Base-by-base conservation (phyloP, 371 early-diverging fungal genomes). In the Chytridium lagenaria region DNA sequence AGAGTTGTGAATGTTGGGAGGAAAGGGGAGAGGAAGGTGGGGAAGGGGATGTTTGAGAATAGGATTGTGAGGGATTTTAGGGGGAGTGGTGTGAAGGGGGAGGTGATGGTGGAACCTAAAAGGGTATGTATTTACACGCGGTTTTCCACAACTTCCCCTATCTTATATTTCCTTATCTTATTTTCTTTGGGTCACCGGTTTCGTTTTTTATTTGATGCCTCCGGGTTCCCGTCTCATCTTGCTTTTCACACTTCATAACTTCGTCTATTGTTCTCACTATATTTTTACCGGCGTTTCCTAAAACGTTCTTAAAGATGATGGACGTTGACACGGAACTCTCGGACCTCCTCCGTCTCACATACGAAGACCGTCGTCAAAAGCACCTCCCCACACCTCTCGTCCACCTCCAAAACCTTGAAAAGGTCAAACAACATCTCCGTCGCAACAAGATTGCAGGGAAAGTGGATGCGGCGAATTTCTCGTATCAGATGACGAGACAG, bases 241-340 rank as follows among this genome's bases (percentile, higher is more conserved):
- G n/a, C n/a, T n/a, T n/a, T n/a, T n/a, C n/a, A n/a, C n/a, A n/a
- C n/a, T n/a, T n/a, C n/a, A n/a, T n/a, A n/a, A n/a, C n/a, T n/a
- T n/a, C n/a, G n/a, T n/a, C n/a, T n/a, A n/a, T n/a, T n/a, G n/a
- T n/a, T n/a, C n/a, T n/a, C n/a, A n/a, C n/a, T n/a, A n/a, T n/a
- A n/a, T n/a, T n/a, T n/a, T n/a, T n/a, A n/a, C n/a, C n/a, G n/a
- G n/a, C n/a, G n/a, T n/a, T n/a, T n/a, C n/a, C n/a, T n/a, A n/a
- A n/a, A n/a, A n/a, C n/a, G n/a, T n/a, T n/a, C n/a, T n/a, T n/a
- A n/a, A n/a, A 81, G 81, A 52, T 84, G 76, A 37, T 69, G 26
- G 82, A 80, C 16, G 68, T 80, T 28, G 84, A 84, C 63, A 19
- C 78, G 0, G 84, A 84, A 70, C 80, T 84, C 2, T 44, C 51